phyloP scores from a whole-genome alignment of 2,329 filamentous ascomycete genomes.

The Alternaria ventricosa region DNA sequence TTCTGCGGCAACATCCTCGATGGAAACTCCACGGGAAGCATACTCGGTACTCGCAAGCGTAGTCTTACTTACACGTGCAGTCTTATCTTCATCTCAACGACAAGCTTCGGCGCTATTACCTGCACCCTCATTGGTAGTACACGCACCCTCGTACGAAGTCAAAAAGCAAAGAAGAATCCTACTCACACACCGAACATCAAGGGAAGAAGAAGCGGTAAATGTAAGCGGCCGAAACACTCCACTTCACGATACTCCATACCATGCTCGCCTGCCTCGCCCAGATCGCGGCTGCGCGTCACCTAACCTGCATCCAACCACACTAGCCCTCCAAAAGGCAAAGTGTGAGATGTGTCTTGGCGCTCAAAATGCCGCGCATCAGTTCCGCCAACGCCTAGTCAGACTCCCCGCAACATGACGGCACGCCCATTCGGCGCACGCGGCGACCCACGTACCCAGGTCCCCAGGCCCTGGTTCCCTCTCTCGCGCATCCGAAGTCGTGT shows the following conservation, averaged over 20 bases:
- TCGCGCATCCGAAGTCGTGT: constrained; percentile 30
- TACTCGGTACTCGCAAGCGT: neutral
- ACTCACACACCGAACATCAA: neutral
- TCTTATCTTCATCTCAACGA: neutral
- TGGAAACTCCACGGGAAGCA: neutral
- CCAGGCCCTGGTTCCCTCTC: constrained; percentile 14
- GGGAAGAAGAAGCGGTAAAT: constrained; percentile 14
- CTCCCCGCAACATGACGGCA: constrained; percentile 39
- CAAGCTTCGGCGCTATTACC: neutral
- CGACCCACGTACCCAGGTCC: constrained; percentile 3
- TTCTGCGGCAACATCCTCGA: neutral
- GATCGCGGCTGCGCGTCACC: constrained; percentile 1
- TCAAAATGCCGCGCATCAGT: constrained; percentile 32
- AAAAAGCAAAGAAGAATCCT: neutral
- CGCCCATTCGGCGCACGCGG: constrained; percentile 18
- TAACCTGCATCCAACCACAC: neutral
- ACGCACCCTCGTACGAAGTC: neutral
- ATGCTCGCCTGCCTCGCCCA: neutral
- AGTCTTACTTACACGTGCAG: neutral
- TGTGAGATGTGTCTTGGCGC: constrained; percentile 11
- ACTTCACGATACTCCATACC: neutral
- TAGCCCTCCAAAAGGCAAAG: neutral
- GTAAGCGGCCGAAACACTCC: constrained; percentile 3
- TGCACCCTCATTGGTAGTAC: neutral
- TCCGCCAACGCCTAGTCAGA: constrained; percentile 22